Evolutionary conservation across 306 rosid species (phyloP), one percentile per base, ranked within the genome.

Genomic region (Prunus salicina): DNA sequence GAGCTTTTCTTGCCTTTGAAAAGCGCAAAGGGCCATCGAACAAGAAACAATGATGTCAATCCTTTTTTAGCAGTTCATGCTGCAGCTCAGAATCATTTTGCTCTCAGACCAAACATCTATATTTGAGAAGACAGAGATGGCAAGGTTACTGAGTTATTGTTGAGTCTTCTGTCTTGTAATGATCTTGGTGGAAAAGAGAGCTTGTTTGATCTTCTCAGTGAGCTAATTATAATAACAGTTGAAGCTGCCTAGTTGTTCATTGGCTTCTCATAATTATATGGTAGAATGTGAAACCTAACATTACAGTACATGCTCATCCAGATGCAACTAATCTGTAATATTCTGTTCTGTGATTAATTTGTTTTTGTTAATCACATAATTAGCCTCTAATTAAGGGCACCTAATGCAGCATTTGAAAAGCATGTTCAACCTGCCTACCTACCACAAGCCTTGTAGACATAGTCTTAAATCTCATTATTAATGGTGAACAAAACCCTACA

Each of bases 71-170:
- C 62, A 22, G 81, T 82, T 71, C 68, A 77, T 67, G 62, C 70
- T 66, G 81, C 81, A 52, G 81, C 87, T 38, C 81, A 67, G 73
- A 75, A 38, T 52, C 77, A 83, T 81, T 86, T 86, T 76, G 15
- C 72, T 67, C 63, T 78, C 25, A 78, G 89, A 62, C 75, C 79
- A 52, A 80, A 80, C 81, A 67, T 83, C 11, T 80, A 65, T 67
- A 25, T 86, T 47, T 83, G 76, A 86, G 57, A 55, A 57, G 32
- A 69, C 7, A 67, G 8, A 27, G 57, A 18, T 3, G 12, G 19
- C 27, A 38, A 38, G 43, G 2, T 47, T 10, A 2, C 9, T 12
- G 52, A 2, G 12, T 47, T 47, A 47, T 47, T 47, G 12, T 47
- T 47, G 14, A 47, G 14, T 47, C 16, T 47, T 47, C 16, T 47